Evolutionary conservation across 2,329 filamentous ascomycete species (phyloP).

Genomic region (Aspergillus pseudotamarii): DNA sequence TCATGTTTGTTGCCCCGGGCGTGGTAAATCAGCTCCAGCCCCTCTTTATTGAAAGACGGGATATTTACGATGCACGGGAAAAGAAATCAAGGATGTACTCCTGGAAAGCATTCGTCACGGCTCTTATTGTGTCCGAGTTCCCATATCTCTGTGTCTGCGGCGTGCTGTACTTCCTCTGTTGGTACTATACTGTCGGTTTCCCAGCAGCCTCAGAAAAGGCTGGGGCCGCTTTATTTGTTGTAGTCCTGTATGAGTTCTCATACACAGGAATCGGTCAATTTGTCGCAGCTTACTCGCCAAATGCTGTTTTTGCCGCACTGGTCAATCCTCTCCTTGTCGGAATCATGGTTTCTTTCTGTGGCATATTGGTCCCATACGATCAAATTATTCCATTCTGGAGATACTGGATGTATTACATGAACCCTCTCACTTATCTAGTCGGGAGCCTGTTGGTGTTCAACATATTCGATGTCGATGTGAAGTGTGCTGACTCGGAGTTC

Average conservation of each 20-base stretch:
- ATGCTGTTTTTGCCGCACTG: slow-evolving; percentile 69
- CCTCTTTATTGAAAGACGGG: slow-evolving; percentile 69
- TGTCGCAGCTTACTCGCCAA: slow-evolving; percentile 73
- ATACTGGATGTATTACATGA: slow-evolving; percentile 36
- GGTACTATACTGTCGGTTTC: slow-evolving; percentile 71
- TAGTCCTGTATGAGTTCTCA: slow-evolving; percentile 72
- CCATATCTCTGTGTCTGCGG: slow-evolving; percentile 66
- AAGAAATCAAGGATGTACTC: slow-evolving; percentile 73
- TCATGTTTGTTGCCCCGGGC: slow-evolving; percentile 56
- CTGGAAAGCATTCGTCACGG: slow-evolving; percentile 72
- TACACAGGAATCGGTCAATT: slow-evolving; percentile 74
- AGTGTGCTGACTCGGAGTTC: slow-evolving; percentile 28
- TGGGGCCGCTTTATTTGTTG: slow-evolving; percentile 66
- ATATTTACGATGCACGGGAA: slow-evolving; percentile 68
- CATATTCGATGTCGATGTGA: slow-evolving; percentile 25
- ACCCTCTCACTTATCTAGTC: slow-evolving; percentile 36
- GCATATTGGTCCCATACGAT: slow-evolving; percentile 32
- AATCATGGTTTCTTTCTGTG: slow-evolving; percentile 34
- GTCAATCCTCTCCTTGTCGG: slow-evolving; percentile 72
- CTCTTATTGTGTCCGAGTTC: slow-evolving; percentile 70
- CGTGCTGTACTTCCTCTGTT: slow-evolving; percentile 69
- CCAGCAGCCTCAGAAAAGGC: slow-evolving; percentile 36
- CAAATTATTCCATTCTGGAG: slow-evolving; percentile 35
- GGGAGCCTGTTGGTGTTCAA: slow-evolving; percentile 30
- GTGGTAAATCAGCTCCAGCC: slow-evolving; percentile 59